A percentile compares a stretch with the other conserved stretches of the same genome.
Conservation (phyloP, 768 basidiomycete species). For the Tricholoma matsutake region DNA sequence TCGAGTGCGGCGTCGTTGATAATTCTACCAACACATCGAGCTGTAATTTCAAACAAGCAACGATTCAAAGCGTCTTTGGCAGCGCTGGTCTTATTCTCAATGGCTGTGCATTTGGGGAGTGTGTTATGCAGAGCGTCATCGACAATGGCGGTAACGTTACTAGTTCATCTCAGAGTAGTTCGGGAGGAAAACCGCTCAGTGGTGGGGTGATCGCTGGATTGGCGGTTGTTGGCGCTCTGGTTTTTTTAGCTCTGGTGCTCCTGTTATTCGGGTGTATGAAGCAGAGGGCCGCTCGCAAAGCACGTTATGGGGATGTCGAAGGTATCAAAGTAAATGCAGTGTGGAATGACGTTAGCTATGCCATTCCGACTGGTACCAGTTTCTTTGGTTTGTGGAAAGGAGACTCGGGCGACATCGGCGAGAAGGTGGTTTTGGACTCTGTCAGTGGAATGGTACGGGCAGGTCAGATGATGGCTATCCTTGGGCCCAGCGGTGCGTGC, state of each 20-base stretch:
- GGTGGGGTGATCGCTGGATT: constrained; percentile 90
- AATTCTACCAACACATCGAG: constrained; percentile 43
- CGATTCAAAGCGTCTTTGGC: constrained; percentile 72
- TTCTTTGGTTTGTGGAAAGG: constrained; percentile 12
- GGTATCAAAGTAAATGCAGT: constrained; percentile 58
- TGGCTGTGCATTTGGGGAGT: constrained; percentile 85
- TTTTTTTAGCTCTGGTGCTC: constrained; percentile 54
- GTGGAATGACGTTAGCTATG: constrained; percentile 71
- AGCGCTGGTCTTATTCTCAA: constrained; percentile 64
- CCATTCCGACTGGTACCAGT: constrained; percentile 37
- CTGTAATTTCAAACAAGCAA: constrained; percentile 76
- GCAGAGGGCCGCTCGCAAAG: constrained; percentile 61
- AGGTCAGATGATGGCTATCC: constrained; percentile 86
- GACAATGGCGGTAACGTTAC: constrained; percentile 44
- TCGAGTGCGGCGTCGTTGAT: constrained; percentile 59
- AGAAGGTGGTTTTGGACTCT: constrained; percentile 66
- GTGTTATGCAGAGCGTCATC: constrained; percentile 77
- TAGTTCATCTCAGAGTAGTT: constrained; percentile 18
- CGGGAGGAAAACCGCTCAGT: constrained; percentile 47
- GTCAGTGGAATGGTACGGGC: constrained; percentile 70
- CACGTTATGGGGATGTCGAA: constrained; percentile 33
- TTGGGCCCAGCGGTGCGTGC: constrained; percentile 78
- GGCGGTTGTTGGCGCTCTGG: constrained; percentile 72
- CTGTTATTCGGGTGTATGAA: constrained; percentile 58
- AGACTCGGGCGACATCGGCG: constrained; percentile 24